These are phyloP conservation scores for Trichoderma polysporum DNA, from an alignment of 2,329 filamentous ascomycete species.

Conservation along the genomic window DNA sequence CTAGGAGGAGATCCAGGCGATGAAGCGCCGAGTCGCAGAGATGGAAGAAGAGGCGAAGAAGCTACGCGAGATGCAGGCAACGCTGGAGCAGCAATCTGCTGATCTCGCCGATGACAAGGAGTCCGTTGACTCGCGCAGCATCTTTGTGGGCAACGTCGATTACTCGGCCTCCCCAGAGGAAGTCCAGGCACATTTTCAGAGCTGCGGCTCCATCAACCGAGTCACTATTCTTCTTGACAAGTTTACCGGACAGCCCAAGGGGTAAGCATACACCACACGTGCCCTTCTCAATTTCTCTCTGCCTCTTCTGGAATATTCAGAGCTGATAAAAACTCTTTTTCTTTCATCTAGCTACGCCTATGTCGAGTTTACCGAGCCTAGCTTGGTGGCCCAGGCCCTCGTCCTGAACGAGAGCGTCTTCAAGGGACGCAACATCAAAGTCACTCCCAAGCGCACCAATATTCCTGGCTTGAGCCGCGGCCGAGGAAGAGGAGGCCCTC, in stretches of 20 bases:
- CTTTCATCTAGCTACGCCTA: constrained; percentile 77
- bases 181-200: constrained; percentile 95
- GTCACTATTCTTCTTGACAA: constrained; percentile 98
- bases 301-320: neutral
- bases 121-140: constrained; percentile 89
- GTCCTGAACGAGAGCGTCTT: constrained; percentile 97
- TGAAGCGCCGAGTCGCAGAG: constrained; percentile 83
- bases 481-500: constrained; percentile 58
- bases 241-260: constrained; percentile 98
- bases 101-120: constrained; percentile 90
- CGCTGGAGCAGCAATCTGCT: constrained; percentile 79
- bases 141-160: constrained; percentile 98
- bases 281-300: neutral
- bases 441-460: constrained; percentile 92
- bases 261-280: constrained; percentile 57
- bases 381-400: constrained; percentile 85
- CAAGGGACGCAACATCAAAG: constrained; percentile 93
- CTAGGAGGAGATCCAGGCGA: constrained; percentile 78
- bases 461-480: constrained; percentile 90
- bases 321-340: neutral
- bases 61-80: constrained; percentile 82
- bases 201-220: constrained; percentile 93
- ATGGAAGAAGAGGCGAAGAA: constrained; percentile 90
- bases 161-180: constrained; percentile 97
- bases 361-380: constrained; percentile 95